Evolutionary conservation across 805 yeast genomes (phyloP), one percentile per base, ranked within the genome.

Genomic region (Candida stauntonica): DNA sequence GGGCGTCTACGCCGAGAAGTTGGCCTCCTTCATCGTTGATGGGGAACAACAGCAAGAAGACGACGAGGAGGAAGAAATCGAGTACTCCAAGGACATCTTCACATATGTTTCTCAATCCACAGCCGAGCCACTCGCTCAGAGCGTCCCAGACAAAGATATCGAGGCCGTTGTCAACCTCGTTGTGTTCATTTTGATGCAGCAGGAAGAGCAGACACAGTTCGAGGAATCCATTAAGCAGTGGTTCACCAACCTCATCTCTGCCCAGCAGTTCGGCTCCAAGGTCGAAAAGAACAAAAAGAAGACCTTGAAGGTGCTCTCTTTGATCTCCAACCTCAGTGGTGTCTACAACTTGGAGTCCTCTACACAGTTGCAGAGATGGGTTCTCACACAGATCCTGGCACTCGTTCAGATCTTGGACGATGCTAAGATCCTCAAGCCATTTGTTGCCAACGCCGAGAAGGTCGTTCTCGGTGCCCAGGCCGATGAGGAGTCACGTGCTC

Each of bases 161-260:
- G 61, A 57, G 37, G 30, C 51, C 5, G 39, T 53, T n/a, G 44
- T 45, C 13, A 57, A 54, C 33, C 44, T 57, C 24, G 54, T 44
- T 7, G 43, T 50, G 21, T 48, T 44, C 40, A 54, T 57, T 29
- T 37, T 55, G 26, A 28, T 38, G 29, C 37, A 36, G 14, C 35
- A 35, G 29, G 36, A 37, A n/a, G 20, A 34, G 16, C 29, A 31
- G 14, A 9, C 20, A 11, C 31, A 39, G 36, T 42, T 36, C 32
- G 48, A 46, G 26, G 39, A 30, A 26, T 32, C 38, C 26, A 33
- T 38, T 7, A 39, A 34, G 26, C 35, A 44, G n/a, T 42, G 36
- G 30, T 41, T 52, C 16, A 23, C 39, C 11, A 34, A 46, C 15
- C 42, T 57, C n/a, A 47, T 50, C 33, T 33, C 45, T 12, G 49